phyloP scores from a whole-genome alignment of 805 yeast species.

The Candida wancherniae region DNA sequence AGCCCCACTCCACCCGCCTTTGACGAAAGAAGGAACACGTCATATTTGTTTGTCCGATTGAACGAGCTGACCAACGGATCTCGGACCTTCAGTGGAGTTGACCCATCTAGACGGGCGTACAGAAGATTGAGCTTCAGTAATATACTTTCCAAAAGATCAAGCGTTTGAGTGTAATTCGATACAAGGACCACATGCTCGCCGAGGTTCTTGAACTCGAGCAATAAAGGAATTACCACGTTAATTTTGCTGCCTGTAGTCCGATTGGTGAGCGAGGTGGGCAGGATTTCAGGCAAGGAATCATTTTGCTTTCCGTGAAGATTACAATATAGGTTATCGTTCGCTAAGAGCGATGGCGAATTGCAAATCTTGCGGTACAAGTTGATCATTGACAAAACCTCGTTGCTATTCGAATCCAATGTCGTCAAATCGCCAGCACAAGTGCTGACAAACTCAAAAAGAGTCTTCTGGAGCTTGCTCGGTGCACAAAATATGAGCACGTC shows the following conservation, averaged over 20 bases:
- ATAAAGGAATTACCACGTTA: slow-evolving; percentile 49
- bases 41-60: slow-evolving; percentile 42
- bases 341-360: slow-evolving; percentile 68
- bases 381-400: slow-evolving; percentile 58
- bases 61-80: slow-evolving; percentile 64
- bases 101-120: slow-evolving; percentile 74
- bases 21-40: slow-evolving; percentile 73
- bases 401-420: slow-evolving; percentile 27
- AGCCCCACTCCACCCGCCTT: slow-evolving; percentile 94
- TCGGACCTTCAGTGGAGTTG: slow-evolving; percentile 65
- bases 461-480: slow-evolving; percentile 61
- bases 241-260: slow-evolving; percentile 53
- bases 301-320: slow-evolving; percentile 4
- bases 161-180: slow-evolving; percentile 82
- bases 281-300: slow-evolving; percentile 4
- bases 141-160: slow-evolving; percentile 66
- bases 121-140: slow-evolving; percentile 45
- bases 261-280: slow-evolving; percentile 17
- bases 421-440: slow-evolving; percentile 31
- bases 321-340: slow-evolving; percentile 38
- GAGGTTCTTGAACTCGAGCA: slow-evolving; percentile 42
- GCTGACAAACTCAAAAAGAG: slow-evolving; percentile 49
- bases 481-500: slow-evolving; percentile 75
- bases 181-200: slow-evolving; percentile 79
- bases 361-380: slow-evolving; percentile 75